These are phyloP conservation scores for Vitis rotundifolia DNA, from an alignment of 164 flowering plant species.

Conservation along the genomic window DNA sequence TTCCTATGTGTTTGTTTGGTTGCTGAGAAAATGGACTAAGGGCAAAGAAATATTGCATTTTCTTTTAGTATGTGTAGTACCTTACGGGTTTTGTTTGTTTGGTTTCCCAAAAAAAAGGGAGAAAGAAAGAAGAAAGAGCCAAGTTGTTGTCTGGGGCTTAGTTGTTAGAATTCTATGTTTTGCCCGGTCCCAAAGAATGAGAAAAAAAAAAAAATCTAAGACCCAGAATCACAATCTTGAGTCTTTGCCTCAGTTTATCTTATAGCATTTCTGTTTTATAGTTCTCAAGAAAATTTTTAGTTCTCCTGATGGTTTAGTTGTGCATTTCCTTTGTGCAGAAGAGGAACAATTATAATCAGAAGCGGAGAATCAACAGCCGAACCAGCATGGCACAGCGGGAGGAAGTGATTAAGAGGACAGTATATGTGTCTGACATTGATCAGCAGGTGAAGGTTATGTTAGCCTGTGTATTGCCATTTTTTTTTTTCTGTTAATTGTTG, in stretches of 20 bases:
- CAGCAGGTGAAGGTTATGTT: slow-evolving; percentile 59
- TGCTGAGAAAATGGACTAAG: slow-evolving; percentile 6
- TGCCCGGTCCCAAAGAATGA: no score
- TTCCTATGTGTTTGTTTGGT: slow-evolving; percentile 3
- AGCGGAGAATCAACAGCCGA: slow-evolving; percentile 60
- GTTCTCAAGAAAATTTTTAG: no score
- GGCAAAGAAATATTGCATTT: not conserved
- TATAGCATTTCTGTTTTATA: no score
- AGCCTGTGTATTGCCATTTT: not conserved
- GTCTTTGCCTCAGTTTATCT: no score
- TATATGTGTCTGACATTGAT: slow-evolving; percentile 97
- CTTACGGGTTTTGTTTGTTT: not conserved
- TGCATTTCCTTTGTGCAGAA: slow-evolving; percentile 31
- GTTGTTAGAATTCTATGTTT: no score
- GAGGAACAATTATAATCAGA: slow-evolving; percentile 56
- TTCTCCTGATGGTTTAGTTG: not conserved
- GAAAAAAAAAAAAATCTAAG: no score
- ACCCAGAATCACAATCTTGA: no score
- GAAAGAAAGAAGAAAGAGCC: no score
- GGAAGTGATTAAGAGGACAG: slow-evolving; percentile 81
- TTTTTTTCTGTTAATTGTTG: not conserved
- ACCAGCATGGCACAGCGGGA: slow-evolving; percentile 75
- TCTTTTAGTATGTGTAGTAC: not conserved
- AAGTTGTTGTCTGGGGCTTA: no score
- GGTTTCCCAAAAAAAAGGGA: not conserved